Base-by-base conservation (phyloP, 352 stramenopile genomes). In the Globisporangium camurandrum region DNA sequence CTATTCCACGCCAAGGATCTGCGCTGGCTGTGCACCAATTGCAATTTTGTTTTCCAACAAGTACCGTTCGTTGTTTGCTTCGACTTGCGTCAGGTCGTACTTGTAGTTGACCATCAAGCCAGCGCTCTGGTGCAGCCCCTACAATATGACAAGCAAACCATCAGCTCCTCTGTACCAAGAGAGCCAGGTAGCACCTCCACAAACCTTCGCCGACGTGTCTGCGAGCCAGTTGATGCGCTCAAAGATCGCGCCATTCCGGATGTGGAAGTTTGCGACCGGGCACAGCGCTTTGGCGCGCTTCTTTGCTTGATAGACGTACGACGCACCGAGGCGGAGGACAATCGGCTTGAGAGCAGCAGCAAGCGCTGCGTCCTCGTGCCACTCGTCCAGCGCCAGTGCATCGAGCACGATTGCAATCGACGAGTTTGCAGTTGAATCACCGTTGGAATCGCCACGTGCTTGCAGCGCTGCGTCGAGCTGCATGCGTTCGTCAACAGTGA, bases 21-120 rank as follows among this genome's bases (percentile, higher is more conserved):
- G 57, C 53, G 73, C 65, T 12, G 80, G 76, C 46, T 91, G 76
- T n/a, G 69, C 57, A 6, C 80, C 81, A 42, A 90, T 83, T 4
- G 78, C 63, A 31, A 92, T 88, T 22, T 66, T 64, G 58, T 92
- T 86, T 61, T 86, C 62, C 47, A 92, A 48, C 63, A 92, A 51
- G 51, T 92, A 92, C 49, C 81, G 79, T 27, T 92, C 81, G 59
- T 92, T 92, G 62, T 92, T 92, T 49, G 59, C 56, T 54, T 88
- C 81, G 39, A 92, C 78, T 20, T 70, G 59, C 19, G 59, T 56
- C 22, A 92, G 59, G 52, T 92, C 76, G 54, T 92, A 92, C 61
- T 92, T 92, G 75, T 92, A 92, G 62, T 89, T 92, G 36, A 90
- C 76, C 81, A 92, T 92, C 61, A 92, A 66, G 6, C 81, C 81